A percentile compares a stretch with the other conserved stretches of the same genome.
phyloP scores from a whole-genome alignment of 345 rosid species.

The Tarenaya hassleriana region DNA sequence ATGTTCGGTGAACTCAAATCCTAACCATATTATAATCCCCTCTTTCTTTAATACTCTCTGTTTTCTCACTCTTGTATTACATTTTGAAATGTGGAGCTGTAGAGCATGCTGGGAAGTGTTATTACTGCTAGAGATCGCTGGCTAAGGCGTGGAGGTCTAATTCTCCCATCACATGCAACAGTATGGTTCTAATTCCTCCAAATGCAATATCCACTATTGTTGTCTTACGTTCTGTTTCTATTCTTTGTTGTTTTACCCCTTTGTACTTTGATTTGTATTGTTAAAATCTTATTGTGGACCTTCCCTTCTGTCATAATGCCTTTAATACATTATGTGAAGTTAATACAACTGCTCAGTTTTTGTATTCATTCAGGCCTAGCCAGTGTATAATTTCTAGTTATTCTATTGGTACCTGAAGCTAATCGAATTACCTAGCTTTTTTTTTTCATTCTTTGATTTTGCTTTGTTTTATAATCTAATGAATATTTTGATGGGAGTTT shows the following conservation, averaged over 20 bases:
- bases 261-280: too few relatives aligned
- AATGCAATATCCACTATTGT: not conserved
- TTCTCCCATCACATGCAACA: conserved; percentile 89
- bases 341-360: not conserved
- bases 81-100: conserved; percentile 15
- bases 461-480: conserved; percentile 12
- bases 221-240: too few relatives aligned
- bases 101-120: conserved; percentile 99
- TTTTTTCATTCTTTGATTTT: too few relatives aligned
- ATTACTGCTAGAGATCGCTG: conserved; percentile 95
- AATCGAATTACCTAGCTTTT: too few relatives aligned
- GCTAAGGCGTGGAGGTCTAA: conserved; percentile 88
- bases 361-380: too few relatives aligned
- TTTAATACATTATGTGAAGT: not conserved
- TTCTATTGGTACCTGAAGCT: not conserved
- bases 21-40: conserved; percentile 3
- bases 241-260: too few relatives aligned
- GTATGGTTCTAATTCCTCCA: conserved; percentile 29
- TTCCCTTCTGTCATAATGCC: not conserved
- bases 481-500: conserved; percentile 22
- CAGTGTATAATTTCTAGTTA: not conserved
- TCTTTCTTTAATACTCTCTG: not conserved
- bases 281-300: not conserved
- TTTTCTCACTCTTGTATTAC: conserved; percentile 10
- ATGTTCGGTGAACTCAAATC: conserved; percentile 13